phyloP scores from a whole-genome alignment of 2,329 filamentous ascomycete species.

The Fusarium temperatum region DNA sequence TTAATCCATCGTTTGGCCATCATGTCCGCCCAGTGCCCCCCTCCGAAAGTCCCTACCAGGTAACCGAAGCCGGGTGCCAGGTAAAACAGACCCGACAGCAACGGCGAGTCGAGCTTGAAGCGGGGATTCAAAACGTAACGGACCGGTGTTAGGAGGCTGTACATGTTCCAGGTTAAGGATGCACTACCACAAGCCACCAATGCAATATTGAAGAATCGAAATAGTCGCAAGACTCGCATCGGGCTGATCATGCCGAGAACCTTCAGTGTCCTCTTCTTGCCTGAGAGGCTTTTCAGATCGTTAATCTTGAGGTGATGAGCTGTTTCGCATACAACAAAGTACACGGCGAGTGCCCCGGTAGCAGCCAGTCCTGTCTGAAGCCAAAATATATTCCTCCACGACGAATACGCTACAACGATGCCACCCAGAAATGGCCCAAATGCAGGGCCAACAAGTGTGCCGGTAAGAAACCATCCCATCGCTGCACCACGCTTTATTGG shows the following conservation, averaged over 20 bases:
- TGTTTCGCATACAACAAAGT: slow-evolving; percentile 77
- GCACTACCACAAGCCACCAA: slow-evolving; percentile 66
- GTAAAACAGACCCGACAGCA: slow-evolving; percentile 77
- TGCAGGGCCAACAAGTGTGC: slow-evolving; percentile 76
- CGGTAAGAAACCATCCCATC: slow-evolving; percentile 76
- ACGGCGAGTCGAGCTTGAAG: slow-evolving; percentile 72
- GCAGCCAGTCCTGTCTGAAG: slow-evolving; percentile 75
- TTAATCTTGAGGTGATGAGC: slow-evolving; percentile 70
- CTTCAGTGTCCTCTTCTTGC: slow-evolving; percentile 58
- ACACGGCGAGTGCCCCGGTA: slow-evolving; percentile 65
- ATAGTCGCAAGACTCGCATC: slow-evolving; percentile 68
- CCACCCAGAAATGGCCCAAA: slow-evolving; percentile 77
- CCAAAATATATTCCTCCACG: slow-evolving; percentile 82
- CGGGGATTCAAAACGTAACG: slow-evolving; percentile 79
- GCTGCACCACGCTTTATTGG: slow-evolving; percentile 76
- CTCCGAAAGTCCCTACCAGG: slow-evolving; percentile 73
- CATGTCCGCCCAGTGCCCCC: slow-evolving; percentile 76
- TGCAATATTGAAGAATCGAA: slow-evolving; percentile 74
- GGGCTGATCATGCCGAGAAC: slow-evolving; percentile 74
- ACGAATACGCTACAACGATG: slow-evolving; percentile 77
- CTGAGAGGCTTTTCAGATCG: slow-evolving; percentile 66
- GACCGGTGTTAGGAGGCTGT: slow-evolving; percentile 68
- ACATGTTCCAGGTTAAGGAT: slow-evolving; percentile 78
- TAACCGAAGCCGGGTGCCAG: slow-evolving; percentile 78
- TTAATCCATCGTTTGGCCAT: slow-evolving; percentile 71